Percentiles rank a stretch among this genome's conserved stretches.
phyloP scores from a whole-genome alignment of 306 rosid genomes.

The Crotalaria pallida region DNA sequence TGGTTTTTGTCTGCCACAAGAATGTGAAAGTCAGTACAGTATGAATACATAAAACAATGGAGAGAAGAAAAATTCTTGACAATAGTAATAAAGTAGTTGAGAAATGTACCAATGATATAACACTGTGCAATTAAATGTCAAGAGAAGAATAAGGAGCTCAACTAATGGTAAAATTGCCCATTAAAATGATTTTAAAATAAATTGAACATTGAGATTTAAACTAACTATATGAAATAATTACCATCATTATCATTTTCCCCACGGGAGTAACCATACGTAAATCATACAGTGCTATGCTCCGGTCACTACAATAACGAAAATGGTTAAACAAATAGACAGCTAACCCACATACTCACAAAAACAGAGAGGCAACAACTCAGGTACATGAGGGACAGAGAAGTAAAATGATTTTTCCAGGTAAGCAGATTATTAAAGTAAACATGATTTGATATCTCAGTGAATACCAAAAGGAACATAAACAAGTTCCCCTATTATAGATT shows the following conservation, averaged over 20 bases:
- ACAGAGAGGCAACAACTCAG: background rate
- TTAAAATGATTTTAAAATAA: slow-evolving; percentile 16
- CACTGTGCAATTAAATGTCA: background rate
- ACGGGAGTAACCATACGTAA: slow-evolving; percentile 65
- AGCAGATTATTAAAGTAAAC: background rate
- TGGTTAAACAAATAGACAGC: background rate
- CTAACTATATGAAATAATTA: slow-evolving; percentile 27
- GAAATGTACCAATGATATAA: background rate
- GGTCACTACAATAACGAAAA: slow-evolving; percentile 53
- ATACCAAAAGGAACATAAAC: background rate
- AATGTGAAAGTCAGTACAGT: slow-evolving; percentile 32
- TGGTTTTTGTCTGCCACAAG: slow-evolving; percentile 69
- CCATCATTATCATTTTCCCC: slow-evolving; percentile 73
- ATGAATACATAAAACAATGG: background rate
- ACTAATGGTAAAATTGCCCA: background rate
- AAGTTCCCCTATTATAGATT: background rate
- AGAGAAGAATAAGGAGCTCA: background rate
- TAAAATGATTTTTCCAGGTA: background rate
- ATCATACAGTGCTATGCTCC: slow-evolving; percentile 81
- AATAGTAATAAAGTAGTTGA: background rate
- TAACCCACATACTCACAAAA: no score
- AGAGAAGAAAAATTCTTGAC: background rate
- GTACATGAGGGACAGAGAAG: background rate
- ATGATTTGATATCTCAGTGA: background rate
- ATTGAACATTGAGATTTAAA: background rate